Conservation (phyloP, 768 basidiomycete species). For the Russula vinacea region DNA sequence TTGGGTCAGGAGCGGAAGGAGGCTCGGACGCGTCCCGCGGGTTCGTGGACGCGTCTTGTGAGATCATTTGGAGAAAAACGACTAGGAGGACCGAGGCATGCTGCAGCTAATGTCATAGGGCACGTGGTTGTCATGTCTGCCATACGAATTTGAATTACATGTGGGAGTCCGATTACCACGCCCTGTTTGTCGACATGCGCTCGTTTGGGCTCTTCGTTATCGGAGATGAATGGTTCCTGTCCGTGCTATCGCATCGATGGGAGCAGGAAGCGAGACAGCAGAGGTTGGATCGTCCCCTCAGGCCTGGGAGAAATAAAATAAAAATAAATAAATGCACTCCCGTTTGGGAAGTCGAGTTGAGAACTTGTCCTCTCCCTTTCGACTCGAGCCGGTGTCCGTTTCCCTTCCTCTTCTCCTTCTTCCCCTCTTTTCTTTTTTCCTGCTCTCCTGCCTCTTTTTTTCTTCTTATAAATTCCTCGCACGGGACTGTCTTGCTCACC, state of each 20-base stretch:
- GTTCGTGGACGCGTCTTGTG: slow-evolving; percentile 1
- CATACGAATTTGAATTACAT: neutral
- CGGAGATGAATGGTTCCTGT: slow-evolving; percentile 18
- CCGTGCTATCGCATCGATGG: slow-evolving; percentile 17
- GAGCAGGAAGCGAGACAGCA: neutral
- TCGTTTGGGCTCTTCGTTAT: neutral
- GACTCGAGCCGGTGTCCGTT: neutral
- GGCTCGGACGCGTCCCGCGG: slow-evolving; percentile 8
- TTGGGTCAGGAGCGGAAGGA: slow-evolving; percentile 14
- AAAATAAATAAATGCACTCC: neutral
- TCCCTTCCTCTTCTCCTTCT: slow-evolving; percentile 27
- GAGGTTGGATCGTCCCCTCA: neutral
- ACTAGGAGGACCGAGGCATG: neutral
- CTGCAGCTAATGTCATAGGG: neutral
- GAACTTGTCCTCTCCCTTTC: slow-evolving; percentile 15
- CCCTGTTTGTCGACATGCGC: neutral
- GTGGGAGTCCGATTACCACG: neutral
- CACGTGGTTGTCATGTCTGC: slow-evolving; percentile 6
- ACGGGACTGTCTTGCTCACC: slow-evolving; percentile 30
- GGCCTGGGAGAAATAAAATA: neutral
- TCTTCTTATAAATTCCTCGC: slow-evolving; percentile 26
- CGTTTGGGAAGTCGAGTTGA: neutral
- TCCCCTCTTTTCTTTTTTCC: slow-evolving; percentile 37
- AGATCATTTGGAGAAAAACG: slow-evolving; percentile 4
- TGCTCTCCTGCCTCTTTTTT: slow-evolving; percentile 14